These are phyloP conservation scores for Rhizopogon vinicolor DNA, from an alignment of 768 basidiomycete species.

Conservation along the genomic window DNA sequence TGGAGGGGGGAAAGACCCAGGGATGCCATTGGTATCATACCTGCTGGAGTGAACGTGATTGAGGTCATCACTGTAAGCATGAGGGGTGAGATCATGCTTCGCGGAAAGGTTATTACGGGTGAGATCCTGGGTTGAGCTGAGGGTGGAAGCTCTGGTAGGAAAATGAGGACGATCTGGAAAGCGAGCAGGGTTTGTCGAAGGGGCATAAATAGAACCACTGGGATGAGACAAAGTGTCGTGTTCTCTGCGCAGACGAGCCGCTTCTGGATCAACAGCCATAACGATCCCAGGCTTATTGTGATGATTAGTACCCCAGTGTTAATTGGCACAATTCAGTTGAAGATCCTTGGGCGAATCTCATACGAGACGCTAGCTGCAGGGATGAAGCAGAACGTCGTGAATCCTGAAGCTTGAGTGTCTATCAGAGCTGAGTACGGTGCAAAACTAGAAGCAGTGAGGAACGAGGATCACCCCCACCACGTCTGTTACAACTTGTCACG, in stretches of 20 bases:
- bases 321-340: constrained; percentile 7
- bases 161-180: constrained; percentile 48
- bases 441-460: constrained; percentile 4
- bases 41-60: constrained; percentile 39
- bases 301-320: constrained; percentile 6
- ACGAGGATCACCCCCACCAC: constrained; percentile 15
- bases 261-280: constrained; percentile 28
- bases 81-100: constrained; percentile 32
- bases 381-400: constrained; percentile 1
- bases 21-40: constrained; percentile 8
- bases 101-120: constrained; percentile 41
- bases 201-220: constrained; percentile 28
- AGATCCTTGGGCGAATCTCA: constrained; percentile 11
- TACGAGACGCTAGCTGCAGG: constrained; percentile 9
- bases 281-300: constrained; percentile 3
- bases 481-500: background rate
- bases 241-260: constrained; percentile 24
- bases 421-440: background rate
- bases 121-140: constrained; percentile 48
- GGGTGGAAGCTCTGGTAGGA: constrained; percentile 64
- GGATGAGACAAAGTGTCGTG: constrained; percentile 4
- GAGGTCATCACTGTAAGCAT: constrained; percentile 66
- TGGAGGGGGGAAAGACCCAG: constrained; percentile 35
- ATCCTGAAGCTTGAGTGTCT: background rate
- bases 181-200: constrained; percentile 31